A percentile compares a stretch with the other conserved stretches of the same genome.
Evolutionary conservation across 441 rosid species (phyloP).

Genomic region (Adansonia rubrostipa): DNA sequence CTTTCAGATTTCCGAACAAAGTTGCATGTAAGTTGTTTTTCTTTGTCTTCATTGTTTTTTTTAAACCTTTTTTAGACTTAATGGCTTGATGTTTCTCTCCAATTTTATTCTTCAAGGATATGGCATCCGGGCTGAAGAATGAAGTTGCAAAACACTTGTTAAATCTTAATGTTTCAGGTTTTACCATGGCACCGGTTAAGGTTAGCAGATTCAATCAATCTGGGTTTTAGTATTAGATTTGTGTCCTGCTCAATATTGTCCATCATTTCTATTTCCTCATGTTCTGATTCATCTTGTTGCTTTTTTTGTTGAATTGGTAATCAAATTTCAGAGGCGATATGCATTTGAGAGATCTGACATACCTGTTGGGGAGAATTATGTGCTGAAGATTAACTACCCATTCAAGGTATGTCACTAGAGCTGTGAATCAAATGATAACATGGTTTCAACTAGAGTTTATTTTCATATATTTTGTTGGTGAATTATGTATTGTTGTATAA

Average conservation of each 20-base stretch:
- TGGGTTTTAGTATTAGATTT: conserved; percentile 16
- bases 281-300: conserved; percentile 27
- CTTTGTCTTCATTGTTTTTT: conserved; percentile 22
- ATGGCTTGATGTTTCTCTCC: conserved; percentile 13
- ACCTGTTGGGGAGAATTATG: conserved; percentile 82
- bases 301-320: conserved; percentile 31
- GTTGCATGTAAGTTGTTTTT: conserved; percentile 65
- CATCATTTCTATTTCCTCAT: background rate
- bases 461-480: background rate
- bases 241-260: background rate
- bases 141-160: conserved; percentile 73
- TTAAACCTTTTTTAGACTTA: conserved; percentile 22
- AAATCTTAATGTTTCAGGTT: conserved; percentile 75
- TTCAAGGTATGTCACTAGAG: conserved; percentile 65
- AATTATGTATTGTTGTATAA: background rate
- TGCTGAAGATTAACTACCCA: conserved; percentile 84
- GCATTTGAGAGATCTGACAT: conserved; percentile 83
- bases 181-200: conserved; percentile 88
- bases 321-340: conserved; percentile 70
- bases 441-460: conserved; percentile 19
- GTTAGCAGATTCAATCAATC: conserved; percentile 47
- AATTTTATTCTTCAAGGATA: conserved; percentile 52
- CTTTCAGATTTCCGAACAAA: conserved; percentile 59
- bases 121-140: conserved; percentile 69
- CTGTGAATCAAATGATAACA: conserved; percentile 12